Percentiles rank a stretch among this genome's conserved stretches.
phyloP scores from a whole-genome alignment of 768 basidiomycete genomes.

The Plicaturopsis crispa region DNA sequence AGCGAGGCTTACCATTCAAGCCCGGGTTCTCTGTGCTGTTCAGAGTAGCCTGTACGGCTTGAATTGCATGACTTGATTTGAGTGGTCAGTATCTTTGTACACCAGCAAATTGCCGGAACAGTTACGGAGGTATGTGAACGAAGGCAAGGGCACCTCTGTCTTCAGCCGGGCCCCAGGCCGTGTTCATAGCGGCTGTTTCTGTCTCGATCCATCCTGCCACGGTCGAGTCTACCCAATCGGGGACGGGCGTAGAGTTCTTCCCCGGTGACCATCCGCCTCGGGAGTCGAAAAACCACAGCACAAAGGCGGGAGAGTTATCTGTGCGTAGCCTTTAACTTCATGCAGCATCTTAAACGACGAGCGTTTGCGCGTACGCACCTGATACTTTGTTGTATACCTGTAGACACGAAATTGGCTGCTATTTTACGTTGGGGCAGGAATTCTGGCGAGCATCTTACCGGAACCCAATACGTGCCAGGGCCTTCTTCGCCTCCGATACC shows the following conservation, averaged over 20 bases:
- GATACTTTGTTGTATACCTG: conserved; percentile 28
- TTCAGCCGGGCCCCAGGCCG: conserved; percentile 43
- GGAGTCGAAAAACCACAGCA: conserved; percentile 79
- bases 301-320: conserved; percentile 43
- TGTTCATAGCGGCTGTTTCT: conserved; percentile 48
- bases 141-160: conserved; percentile 54
- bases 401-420: too few species aligned
- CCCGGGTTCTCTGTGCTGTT: neutral
- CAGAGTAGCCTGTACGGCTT: neutral
- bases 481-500: conserved; percentile 60
- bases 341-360: too few species aligned
- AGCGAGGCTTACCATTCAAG: neutral
- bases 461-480: conserved; percentile 74
- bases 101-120: conserved; percentile 4
- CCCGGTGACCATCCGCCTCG: conserved; percentile 45
- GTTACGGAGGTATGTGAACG: conserved; percentile 71
- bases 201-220: conserved; percentile 54
- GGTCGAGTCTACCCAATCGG: conserved; percentile 63
- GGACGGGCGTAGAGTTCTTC: conserved; percentile 33
- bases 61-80: neutral
- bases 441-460: conserved; percentile 31
- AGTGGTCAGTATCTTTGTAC: neutral
- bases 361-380: too few species aligned
- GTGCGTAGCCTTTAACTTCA: too few species aligned
- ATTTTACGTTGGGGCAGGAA: too few species aligned